These are phyloP conservation scores for Colletotrichum viniferum DNA, from an alignment of 2,329 filamentous ascomycete genomes.

Conservation along the genomic window DNA sequence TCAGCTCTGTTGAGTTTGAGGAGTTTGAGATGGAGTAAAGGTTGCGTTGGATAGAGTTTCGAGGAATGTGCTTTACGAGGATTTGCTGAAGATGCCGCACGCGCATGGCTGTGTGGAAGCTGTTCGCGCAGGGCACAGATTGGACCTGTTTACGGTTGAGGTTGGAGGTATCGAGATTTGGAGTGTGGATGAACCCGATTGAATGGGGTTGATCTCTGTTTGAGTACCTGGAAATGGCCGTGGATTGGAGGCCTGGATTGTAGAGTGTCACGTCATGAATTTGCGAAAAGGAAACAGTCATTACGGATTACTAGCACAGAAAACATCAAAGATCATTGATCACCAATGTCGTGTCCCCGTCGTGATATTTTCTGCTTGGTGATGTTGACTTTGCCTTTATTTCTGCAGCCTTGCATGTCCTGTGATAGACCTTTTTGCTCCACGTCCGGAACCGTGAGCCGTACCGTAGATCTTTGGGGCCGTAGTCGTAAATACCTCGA, in stretches of 20 bases:
- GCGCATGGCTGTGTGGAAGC: neutral
- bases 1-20: conserved; percentile 4
- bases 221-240: neutral
- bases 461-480: too few relatives aligned
- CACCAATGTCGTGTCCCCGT: neutral
- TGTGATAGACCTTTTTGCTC: too few relatives aligned
- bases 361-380: neutral
- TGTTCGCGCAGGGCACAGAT: neutral
- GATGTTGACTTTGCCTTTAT: too few relatives aligned
- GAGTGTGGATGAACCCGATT: neutral
- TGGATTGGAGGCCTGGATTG: neutral
- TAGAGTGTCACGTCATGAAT: neutral
- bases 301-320: neutral
- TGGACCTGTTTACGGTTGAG: rapidly evolving
- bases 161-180: neutral
- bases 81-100: neutral
- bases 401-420: too few relatives aligned
- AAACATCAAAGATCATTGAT: conserved; percentile 10
- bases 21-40: neutral
- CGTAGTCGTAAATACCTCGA: too few relatives aligned
- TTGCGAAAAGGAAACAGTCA: neutral
- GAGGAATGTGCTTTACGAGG: neutral
- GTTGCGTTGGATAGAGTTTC: neutral
- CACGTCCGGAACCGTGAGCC: too few relatives aligned
- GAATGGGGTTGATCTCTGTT: neutral